Percentiles rank a stretch among this genome's conserved stretches.
Conservation (phyloP, 2,329 filamentous ascomycete genomes). For the Erysiphe neolycopersici region DNA sequence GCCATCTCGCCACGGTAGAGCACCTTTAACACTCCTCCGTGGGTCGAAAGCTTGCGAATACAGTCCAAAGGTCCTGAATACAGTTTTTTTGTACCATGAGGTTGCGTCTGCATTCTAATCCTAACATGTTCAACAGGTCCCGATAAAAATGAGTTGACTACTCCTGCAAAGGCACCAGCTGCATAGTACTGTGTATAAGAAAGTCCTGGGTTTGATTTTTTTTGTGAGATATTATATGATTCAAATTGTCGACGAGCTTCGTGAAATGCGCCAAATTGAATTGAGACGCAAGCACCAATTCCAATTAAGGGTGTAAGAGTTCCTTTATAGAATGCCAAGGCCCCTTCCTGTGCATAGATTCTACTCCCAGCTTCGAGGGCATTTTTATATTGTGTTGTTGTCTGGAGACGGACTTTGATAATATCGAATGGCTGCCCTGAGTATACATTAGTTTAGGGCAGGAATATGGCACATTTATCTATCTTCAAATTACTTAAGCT, state of each 20-base stretch:
- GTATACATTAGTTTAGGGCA: conserved; percentile 4
- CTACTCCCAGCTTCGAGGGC: conserved; percentile 56
- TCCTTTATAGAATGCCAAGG: conserved; percentile 92
- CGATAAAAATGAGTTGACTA: conserved; percentile 72
- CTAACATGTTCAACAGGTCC: conserved; percentile 90
- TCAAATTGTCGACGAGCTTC: conserved; percentile 71
- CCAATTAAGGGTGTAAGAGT: conserved; percentile 84
- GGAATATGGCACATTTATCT: not conserved
- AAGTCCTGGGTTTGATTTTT: conserved; percentile 21
- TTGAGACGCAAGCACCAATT: conserved; percentile 91
- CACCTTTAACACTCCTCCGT: conserved; percentile 40
- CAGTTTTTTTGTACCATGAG: conserved; percentile 52
- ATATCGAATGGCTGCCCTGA: conserved; percentile 59
- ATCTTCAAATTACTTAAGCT: too few species aligned
- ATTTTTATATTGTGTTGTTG: conserved; percentile 51
- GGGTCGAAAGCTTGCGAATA: conserved; percentile 50
- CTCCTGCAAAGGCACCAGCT: conserved; percentile 71
- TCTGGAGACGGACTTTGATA: conserved; percentile 92
- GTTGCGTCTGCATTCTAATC: conserved; percentile 88
- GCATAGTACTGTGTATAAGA: conserved; percentile 71
- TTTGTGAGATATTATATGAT: conserved; percentile 31
- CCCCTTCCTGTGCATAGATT: conserved; percentile 72
- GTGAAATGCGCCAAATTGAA: conserved; percentile 96
- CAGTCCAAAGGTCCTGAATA: conserved; percentile 78
- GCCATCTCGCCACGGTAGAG: conserved; percentile 74